Percentiles rank a stretch among this genome's conserved stretches.
Conservation (phyloP, 257 asterid genomes). For the Anisodus tanguticus region DNA sequence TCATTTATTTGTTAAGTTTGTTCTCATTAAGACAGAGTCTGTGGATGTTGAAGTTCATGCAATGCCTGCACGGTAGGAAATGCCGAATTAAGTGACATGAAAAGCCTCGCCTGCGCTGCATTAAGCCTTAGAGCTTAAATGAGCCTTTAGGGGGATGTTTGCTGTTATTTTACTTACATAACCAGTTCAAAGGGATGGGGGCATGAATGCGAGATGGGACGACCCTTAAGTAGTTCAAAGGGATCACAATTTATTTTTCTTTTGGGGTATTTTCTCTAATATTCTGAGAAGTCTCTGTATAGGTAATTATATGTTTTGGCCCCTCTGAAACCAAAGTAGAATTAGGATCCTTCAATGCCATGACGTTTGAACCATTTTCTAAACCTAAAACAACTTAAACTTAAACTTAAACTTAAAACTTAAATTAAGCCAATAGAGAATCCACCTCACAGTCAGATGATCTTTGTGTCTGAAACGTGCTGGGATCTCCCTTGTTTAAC, state of each 20-base stretch:
- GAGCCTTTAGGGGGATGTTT: not conserved
- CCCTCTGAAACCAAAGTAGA: not conserved
- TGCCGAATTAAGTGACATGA: not conserved
- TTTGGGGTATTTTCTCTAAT: not conserved
- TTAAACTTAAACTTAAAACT: not conserved
- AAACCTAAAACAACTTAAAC: not conserved
- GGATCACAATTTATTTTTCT: not conserved
- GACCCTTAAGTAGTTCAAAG: not conserved
- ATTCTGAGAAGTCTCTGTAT: not conserved
- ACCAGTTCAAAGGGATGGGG: not conserved
- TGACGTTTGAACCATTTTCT: not conserved
- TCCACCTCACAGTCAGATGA: slow-evolving; percentile 4
- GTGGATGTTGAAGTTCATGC: not conserved
- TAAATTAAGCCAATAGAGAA: not conserved
- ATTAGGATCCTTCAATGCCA: slow-evolving; percentile 1
- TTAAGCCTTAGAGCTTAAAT: not conserved
- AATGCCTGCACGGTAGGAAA: not conserved
- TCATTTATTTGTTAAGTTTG: not conserved
- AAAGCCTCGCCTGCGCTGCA: not conserved
- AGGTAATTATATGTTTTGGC: not conserved
- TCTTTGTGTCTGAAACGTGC: not conserved
- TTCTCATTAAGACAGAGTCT: not conserved
- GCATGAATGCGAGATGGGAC: not conserved
- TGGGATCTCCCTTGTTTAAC: not conserved
- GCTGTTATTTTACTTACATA: not conserved